Conservation (phyloP, 2,329 filamentous ascomycete genomes). For the Cadophora sp. region DNA sequence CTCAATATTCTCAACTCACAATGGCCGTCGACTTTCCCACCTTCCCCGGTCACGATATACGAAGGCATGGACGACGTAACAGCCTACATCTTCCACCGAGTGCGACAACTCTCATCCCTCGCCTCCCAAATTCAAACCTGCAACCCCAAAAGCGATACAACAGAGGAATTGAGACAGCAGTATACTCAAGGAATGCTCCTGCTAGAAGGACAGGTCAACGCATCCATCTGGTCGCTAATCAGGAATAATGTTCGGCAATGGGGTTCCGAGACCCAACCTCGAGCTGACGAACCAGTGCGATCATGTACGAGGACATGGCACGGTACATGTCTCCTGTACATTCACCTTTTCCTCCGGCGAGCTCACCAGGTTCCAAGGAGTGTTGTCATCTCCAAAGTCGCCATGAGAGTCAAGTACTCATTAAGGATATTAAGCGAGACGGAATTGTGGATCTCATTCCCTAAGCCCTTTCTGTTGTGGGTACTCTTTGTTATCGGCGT, state of each 20-base stretch:
- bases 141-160: neutral
- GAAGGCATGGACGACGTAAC: slow-evolving; percentile 17
- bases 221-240: slow-evolving; percentile 17
- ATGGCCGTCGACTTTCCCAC: slow-evolving; percentile 8
- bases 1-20: neutral
- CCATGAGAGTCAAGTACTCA: slow-evolving; percentile 6
- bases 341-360: slow-evolving; percentile 19
- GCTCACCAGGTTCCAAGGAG: slow-evolving; percentile 1
- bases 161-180: neutral
- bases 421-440: slow-evolving; percentile 8
- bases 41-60: neutral
- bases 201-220: slow-evolving; percentile 21
- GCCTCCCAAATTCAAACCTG: neutral
- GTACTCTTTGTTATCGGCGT: slow-evolving; percentile 10
- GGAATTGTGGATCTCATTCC: slow-evolving; percentile 19
- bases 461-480: slow-evolving; percentile 16
- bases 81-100: slow-evolving; percentile 17
- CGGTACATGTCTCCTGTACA: slow-evolving; percentile 14
- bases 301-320: slow-evolving; percentile 19
- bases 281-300: slow-evolving; percentile 4
- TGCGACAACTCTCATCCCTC: slow-evolving; percentile 11
- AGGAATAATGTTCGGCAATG: slow-evolving; percentile 14
- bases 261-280: neutral
- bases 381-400: slow-evolving; percentile 17
- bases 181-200: slow-evolving; percentile 8